Evolutionary conservation across 2,329 filamentous ascomycete species (phyloP).

Genomic region (Verticillium zaregamsianum): DNA sequence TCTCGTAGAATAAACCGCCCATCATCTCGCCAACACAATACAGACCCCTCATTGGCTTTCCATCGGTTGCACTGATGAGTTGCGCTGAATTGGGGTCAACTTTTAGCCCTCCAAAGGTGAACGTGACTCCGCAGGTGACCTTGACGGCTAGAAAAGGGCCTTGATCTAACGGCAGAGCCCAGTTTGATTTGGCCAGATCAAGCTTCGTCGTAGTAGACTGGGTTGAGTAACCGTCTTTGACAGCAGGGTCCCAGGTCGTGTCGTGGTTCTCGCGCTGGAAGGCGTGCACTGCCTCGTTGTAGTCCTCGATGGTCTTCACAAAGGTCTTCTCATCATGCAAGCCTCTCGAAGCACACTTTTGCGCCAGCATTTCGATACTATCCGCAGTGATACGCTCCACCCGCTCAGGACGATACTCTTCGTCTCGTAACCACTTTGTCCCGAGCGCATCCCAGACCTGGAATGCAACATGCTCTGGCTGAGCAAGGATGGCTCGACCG

Average conservation of each 20-base stretch:
- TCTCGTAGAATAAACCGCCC: slow-evolving; percentile 58
- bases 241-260: slow-evolving; percentile 51
- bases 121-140: slow-evolving; percentile 62
- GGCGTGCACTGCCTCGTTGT: slow-evolving; percentile 52
- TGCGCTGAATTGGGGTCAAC: slow-evolving; percentile 50
- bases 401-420: slow-evolving; percentile 59
- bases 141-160: slow-evolving; percentile 59
- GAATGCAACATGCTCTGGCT: slow-evolving; percentile 55
- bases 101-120: slow-evolving; percentile 62
- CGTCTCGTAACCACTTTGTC: slow-evolving; percentile 48
- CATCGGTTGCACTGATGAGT: slow-evolving; percentile 43
- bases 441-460: slow-evolving; percentile 59
- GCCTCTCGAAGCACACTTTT: slow-evolving; percentile 40
- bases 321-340: slow-evolving; percentile 42
- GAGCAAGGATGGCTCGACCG: slow-evolving; percentile 55
- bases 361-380: slow-evolving; percentile 51
- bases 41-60: slow-evolving; percentile 45
- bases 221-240: slow-evolving; percentile 59
- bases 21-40: slow-evolving; percentile 64
- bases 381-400: slow-evolving; percentile 47
- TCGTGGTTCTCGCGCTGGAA: slow-evolving; percentile 39
- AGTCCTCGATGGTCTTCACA: slow-evolving; percentile 46
- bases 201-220: slow-evolving; percentile 42
- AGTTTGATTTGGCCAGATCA: slow-evolving; percentile 57
- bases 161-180: slow-evolving; percentile 55